Evolutionary conservation across 1,139 yeast species (phyloP), one percentile per base, ranked within the genome.

Genomic region (Magnusiomyces sp.): DNA sequence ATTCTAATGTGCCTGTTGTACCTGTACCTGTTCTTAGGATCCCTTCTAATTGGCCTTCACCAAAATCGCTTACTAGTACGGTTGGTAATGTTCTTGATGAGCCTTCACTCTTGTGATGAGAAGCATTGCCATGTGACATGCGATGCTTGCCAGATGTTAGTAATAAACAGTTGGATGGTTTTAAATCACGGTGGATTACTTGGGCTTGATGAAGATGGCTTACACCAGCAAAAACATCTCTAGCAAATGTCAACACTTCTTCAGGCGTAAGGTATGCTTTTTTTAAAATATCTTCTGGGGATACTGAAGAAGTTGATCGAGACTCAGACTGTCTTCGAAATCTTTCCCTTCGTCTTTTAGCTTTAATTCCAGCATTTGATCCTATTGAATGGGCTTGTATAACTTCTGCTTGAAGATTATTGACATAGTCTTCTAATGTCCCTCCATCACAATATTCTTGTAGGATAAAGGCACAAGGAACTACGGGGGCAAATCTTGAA

Each of bases 391-490:
- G 29, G 9, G 29, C 39, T 29, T 46, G 43, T 1, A 38, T 32
- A 11, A 34, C 54, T 33, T 43, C 44, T 27, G 29, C 23, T 40
- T 20, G 45, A 9, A 40, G 10, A 63, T 57, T 5, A 32, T 48
- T 48, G 5, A 86, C 74, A 58, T 83, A 74, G 51, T 80, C 85
- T 59, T 88, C 95, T 49, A 88, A 66, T 48, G 88, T 88, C 0
- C 96, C 96, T 11, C 95, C 95, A 49, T 79, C 83, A 62, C 95
- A 88, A 62, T 83, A 88, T 60, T 88, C 95, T 62, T 86, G 94
- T 23, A 88, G 68, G 14, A 88, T 83, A 59, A 79, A 89, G 7
- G 89, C 88, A 62, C 90, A 87, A 0, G 97, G 96, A 1, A 87
- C 80, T 38, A 64, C 61, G 0, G 82, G 83, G 0, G 80, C 79